phyloP scores from a whole-genome alignment of 768 basidiomycete species.

The Lactarius pseudohatsudake region DNA sequence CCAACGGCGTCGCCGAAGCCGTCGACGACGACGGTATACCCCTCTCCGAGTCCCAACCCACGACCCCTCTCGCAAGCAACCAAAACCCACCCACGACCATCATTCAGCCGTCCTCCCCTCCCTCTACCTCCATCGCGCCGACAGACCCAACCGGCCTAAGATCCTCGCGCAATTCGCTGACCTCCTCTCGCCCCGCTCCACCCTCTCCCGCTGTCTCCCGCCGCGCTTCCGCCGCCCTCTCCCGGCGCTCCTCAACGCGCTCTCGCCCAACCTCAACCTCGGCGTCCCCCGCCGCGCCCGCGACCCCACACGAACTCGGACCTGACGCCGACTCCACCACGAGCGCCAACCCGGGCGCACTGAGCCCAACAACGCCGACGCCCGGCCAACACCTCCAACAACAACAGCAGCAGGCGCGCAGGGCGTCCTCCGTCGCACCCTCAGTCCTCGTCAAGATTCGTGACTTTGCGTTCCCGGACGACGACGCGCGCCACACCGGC shows the following conservation, averaged over 20 bases:
- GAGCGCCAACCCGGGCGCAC: not conserved
- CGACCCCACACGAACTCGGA: slow-evolving; percentile 16
- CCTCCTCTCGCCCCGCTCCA: slow-evolving; percentile 58
- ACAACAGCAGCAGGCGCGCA: not conserved
- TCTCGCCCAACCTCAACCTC: slow-evolving; percentile 41
- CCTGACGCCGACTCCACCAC: slow-evolving; percentile 10
- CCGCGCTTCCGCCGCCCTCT: slow-evolving; percentile 40
- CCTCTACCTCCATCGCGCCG: slow-evolving; percentile 7
- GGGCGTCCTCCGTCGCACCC: not conserved
- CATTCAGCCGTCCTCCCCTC: not conserved
- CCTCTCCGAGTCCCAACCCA: slow-evolving; percentile 7
- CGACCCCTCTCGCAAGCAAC: slow-evolving; percentile 16
- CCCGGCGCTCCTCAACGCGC: slow-evolving; percentile 40
- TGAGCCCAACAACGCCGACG: slow-evolving; percentile 21
- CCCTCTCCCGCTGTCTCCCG: slow-evolving; percentile 57
- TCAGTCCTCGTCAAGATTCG: slow-evolving; percentile 44
- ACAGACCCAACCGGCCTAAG: slow-evolving; percentile 30
- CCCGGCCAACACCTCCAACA: slow-evolving; percentile 7
- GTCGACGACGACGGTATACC: not conserved
- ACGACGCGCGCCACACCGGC: slow-evolving; percentile 47
- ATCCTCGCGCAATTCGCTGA: slow-evolving; percentile 40
- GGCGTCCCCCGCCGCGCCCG: slow-evolving; percentile 32
- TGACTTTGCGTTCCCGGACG: slow-evolving; percentile 47
- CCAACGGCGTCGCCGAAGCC: not conserved
- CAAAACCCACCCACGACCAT: slow-evolving; percentile 12